Conservation (phyloP, 2,329 filamentous ascomycete genomes). For the Arthrobotrys musiformis region DNA sequence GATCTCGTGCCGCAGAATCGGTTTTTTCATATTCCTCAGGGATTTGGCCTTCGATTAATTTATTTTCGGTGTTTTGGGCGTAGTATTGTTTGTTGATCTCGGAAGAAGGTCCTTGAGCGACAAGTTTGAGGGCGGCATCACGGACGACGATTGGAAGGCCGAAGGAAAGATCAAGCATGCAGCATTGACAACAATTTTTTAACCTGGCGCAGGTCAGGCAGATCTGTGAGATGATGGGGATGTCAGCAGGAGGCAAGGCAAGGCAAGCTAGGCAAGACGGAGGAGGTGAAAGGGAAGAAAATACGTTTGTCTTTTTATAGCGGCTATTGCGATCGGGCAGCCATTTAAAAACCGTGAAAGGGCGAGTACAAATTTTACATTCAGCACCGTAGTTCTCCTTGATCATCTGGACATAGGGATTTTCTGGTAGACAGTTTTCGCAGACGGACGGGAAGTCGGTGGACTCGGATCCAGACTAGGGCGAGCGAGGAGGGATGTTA, state of each 20-base stretch:
- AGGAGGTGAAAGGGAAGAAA: background rate
- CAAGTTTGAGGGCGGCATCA: constrained; percentile 97
- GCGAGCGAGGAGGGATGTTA: background rate
- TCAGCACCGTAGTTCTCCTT: constrained; percentile 85
- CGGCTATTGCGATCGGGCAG: constrained; percentile 89
- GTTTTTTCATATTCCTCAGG: constrained; percentile 73
- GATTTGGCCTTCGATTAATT: constrained; percentile 86
- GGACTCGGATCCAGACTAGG: constrained; percentile 90
- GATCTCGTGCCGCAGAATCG: constrained; percentile 92
- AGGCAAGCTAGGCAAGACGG: background rate
- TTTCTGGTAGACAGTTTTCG: constrained; percentile 93
- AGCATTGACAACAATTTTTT: constrained; percentile 99
- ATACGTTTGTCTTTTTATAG: constrained; percentile 83
- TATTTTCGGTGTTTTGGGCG: constrained; percentile 94
- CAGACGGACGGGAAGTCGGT: constrained; percentile 89
- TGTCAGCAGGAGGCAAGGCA: background rate
- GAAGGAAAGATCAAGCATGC: constrained; percentile 97
- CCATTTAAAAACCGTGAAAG: constrained; percentile 96
- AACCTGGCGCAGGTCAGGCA: constrained; percentile 95
- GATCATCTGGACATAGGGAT: constrained; percentile 98
- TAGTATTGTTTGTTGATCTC: constrained; percentile 97
- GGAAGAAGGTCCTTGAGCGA: constrained; percentile 89
- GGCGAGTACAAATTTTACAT: constrained; percentile 80
- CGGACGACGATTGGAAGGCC: constrained; percentile 93
- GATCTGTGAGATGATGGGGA: constrained; percentile 17